These are phyloP conservation scores for Arthonia radiata DNA, from an alignment of 495 filamentous ascomycete species.

Conservation along the genomic window DNA sequence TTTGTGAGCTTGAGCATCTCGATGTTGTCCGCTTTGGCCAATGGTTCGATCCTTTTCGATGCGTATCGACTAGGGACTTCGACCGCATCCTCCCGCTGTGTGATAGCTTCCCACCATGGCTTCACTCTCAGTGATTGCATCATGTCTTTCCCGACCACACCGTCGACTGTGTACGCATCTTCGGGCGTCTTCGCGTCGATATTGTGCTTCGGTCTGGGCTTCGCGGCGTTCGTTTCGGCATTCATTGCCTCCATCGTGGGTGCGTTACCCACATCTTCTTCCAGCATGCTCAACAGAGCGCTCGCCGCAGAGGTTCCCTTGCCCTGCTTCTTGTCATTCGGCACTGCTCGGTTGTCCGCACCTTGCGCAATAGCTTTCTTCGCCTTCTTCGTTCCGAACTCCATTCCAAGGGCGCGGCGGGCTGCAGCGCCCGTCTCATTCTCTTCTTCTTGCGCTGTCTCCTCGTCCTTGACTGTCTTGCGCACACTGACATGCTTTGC, in stretches of 20 bases:
- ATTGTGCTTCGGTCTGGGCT: constrained; percentile 60
- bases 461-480: constrained; percentile 12
- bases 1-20: constrained; percentile 34
- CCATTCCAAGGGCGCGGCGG: constrained; percentile 50
- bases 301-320: too few species aligned
- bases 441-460: constrained; percentile 14
- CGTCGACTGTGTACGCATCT: constrained; percentile 56
- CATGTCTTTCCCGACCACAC: constrained; percentile 37
- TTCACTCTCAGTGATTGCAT: constrained; percentile 36
- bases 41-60: constrained; percentile 28
- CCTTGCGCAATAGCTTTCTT: constrained; percentile 61
- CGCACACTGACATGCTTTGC: constrained; percentile 49
- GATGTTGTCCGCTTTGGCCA: constrained; percentile 31
- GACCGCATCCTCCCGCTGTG: constrained; percentile 27
- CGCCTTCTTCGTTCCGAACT: constrained; percentile 86
- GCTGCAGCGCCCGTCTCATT: constrained; percentile 23
- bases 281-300: too few species aligned
- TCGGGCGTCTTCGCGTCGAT: constrained; percentile 41
- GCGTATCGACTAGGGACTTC: constrained; percentile 33
- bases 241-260: constrained; percentile 37
- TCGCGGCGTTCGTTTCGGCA: constrained; percentile 36
- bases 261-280: constrained; percentile 28
- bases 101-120: constrained; percentile 49
- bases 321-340: too few species aligned
- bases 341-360: too few species aligned